Evolutionary conservation across 176 grass and related monocot species (phyloP).

Genomic region (Aegilops speltoides): DNA sequence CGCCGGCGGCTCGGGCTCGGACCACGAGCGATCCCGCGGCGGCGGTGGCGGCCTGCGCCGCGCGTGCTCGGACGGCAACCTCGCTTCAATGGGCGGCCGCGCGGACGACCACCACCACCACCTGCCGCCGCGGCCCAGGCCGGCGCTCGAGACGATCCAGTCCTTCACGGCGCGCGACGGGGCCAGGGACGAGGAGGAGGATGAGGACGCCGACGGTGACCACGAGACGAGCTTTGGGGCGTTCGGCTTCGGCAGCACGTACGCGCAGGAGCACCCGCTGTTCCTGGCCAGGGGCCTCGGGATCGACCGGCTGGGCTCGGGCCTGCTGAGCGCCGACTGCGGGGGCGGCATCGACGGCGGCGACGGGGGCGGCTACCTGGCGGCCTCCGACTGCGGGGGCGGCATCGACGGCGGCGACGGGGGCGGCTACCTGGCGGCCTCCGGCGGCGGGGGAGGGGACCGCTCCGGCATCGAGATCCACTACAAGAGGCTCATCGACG

Average conservation of each 20-base stretch:
- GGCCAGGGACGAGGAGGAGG: background rate
- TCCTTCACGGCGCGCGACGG: constrained; percentile 8
- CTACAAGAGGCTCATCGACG: constrained; percentile 88
- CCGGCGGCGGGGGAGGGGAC: constrained; percentile 52
- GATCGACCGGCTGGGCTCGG: constrained; percentile 77
- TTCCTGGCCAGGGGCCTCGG: constrained; percentile 86
- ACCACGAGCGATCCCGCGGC: constrained; percentile 23
- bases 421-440: constrained; percentile 24
- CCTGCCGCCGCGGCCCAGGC: constrained; percentile 21
- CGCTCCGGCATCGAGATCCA: constrained; percentile 61
- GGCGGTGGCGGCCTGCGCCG: constrained; percentile 42
- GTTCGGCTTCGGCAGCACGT: constrained; percentile 24
- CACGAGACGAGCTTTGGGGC: constrained; percentile 13
- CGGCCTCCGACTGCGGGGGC: constrained; percentile 43
- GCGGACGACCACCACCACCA: constrained; percentile 1
- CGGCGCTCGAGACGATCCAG: constrained; percentile 14
- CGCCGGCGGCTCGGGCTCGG: background rate
- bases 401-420: constrained; percentile 46
- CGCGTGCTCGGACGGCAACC: constrained; percentile 63
- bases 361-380: constrained; percentile 22
- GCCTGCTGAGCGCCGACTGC: constrained; percentile 26
- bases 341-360: background rate
- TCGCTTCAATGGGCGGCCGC: constrained; percentile 22
- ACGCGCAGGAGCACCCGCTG: constrained; percentile 52
- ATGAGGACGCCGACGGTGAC: background rate